Conservation (phyloP, 2,329 filamentous ascomycete species). For the Apiospora malaysiana region DNA sequence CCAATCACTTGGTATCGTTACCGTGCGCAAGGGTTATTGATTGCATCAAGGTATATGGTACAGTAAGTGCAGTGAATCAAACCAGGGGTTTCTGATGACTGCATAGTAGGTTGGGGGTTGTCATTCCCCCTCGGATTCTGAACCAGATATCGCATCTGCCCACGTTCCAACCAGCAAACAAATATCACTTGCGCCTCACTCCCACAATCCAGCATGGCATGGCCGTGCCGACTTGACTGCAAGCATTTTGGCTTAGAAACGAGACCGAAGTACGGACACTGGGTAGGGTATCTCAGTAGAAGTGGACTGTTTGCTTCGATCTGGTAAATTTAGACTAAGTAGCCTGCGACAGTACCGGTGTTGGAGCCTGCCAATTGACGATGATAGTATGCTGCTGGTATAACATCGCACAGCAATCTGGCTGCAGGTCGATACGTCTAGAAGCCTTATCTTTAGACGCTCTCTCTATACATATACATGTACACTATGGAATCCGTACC, state of each 20-base stretch:
- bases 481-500: background rate
- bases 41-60: conserved; percentile 7
- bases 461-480: background rate
- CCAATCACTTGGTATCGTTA: conserved; percentile 1
- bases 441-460: background rate
- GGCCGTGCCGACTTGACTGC: too few relatives aligned
- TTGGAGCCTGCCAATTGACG: background rate
- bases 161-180: conserved; percentile 7
- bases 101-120: background rate
- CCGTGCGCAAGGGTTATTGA: background rate
- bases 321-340: background rate
- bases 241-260: too few relatives aligned
- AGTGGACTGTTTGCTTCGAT: background rate
- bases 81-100: conserved; percentile 10
- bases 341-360: background rate
- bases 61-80: conserved; percentile 14
- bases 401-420: conserved; percentile 2
- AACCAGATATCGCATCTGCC: background rate
- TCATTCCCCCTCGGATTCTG: background rate
- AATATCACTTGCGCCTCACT: background rate
- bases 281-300: too few relatives aligned
- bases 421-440: background rate
- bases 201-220: background rate
- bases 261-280: too few relatives aligned
- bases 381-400: background rate